phyloP scores from a whole-genome alignment of 306 rosid genomes.

The Quillaja saponaria region DNA sequence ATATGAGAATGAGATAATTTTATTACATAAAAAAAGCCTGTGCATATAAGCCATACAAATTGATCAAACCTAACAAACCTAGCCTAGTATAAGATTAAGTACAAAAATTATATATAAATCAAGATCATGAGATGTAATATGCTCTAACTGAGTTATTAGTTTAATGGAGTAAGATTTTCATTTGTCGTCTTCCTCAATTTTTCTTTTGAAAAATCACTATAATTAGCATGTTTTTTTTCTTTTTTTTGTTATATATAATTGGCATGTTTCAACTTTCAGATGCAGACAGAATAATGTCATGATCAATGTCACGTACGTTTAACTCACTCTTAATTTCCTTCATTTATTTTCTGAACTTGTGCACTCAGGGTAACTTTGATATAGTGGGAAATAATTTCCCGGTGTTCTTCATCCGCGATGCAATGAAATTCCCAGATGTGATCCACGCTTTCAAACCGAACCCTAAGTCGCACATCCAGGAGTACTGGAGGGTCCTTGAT shows the following conservation, averaged over 20 bases:
- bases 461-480: slow-evolving; percentile 93
- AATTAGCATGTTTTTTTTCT: slow-evolving; percentile 4
- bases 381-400: slow-evolving; percentile 93
- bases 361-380: slow-evolving; percentile 87
- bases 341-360: slow-evolving; percentile 3
- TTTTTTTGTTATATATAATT: background rate
- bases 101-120: too few relatives aligned
- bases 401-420: slow-evolving; percentile 81
- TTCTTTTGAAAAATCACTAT: background rate
- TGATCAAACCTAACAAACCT: too few relatives aligned
- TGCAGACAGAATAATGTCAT: too few relatives aligned
- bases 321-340: background rate
- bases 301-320: background rate
- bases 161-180: too few relatives aligned
- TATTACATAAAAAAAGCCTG: too few relatives aligned
- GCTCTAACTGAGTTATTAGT: too few relatives aligned
- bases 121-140: too few relatives aligned
- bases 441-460: slow-evolving; percentile 92
- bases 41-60: too few relatives aligned
- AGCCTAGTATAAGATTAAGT: too few relatives aligned
- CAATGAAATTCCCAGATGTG: slow-evolving; percentile 92
- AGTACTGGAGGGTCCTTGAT: slow-evolving; percentile 86
- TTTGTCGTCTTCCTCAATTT: too few relatives aligned
- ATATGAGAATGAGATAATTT: too few relatives aligned
- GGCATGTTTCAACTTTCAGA: too few relatives aligned